A percentile compares a stretch with the other conserved stretches of the same genome.
Evolutionary conservation across 371 early-diverging fungal genomes (phyloP).

Genomic region (Saksenaea vasiformis): DNA sequence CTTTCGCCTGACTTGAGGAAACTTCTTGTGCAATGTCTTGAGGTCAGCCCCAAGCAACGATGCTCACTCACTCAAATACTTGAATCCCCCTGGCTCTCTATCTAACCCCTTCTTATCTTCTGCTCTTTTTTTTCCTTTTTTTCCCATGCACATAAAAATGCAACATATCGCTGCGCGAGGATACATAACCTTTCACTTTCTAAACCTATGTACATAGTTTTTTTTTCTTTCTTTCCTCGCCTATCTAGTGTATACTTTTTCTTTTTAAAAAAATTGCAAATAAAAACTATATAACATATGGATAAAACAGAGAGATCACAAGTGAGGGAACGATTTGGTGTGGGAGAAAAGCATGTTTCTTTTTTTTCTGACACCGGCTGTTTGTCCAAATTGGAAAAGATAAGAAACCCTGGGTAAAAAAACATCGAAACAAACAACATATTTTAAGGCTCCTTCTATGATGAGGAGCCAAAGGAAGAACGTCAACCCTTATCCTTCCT

Average conservation of each 20-base stretch:
- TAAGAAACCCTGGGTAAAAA: too few species aligned
- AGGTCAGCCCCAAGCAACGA: slow-evolving; percentile 24
- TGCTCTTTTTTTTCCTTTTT: background rate
- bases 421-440: too few species aligned
- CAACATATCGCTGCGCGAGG: background rate
- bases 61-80: slow-evolving; percentile 24
- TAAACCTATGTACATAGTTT: slow-evolving; percentile 6
- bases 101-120: background rate
- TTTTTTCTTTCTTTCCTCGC: too few species aligned
- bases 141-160: slow-evolving; percentile 7
- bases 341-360: background rate
- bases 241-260: background rate
- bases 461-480: too few species aligned
- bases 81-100: slow-evolving; percentile 31
- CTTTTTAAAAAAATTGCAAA: background rate
- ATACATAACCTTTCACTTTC: background rate
- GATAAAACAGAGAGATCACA: too few species aligned
- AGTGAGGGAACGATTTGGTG: too few species aligned
- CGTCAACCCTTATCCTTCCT: too few species aligned
- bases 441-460: too few species aligned
- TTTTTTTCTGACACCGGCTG: background rate
- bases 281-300: background rate
- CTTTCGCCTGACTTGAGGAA: slow-evolving; percentile 21
- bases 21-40: slow-evolving; percentile 28
- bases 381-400: too few species aligned